These are phyloP conservation scores for Cercospora beticola DNA, from an alignment of 2,329 filamentous ascomycete genomes.

Conservation along the genomic window DNA sequence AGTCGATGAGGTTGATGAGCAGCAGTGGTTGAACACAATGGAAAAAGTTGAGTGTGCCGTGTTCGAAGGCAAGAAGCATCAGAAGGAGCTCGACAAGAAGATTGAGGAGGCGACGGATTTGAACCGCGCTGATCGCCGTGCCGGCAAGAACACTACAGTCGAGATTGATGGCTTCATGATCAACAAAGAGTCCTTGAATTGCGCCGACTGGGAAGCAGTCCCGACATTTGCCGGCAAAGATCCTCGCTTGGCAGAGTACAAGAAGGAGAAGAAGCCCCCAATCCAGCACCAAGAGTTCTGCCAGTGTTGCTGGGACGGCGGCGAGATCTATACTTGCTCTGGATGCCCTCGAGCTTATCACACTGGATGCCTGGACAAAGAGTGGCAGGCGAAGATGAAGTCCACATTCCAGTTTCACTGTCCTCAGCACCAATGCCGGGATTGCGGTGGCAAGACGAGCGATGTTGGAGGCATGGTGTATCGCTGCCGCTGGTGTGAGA, in stretches of 20 bases:
- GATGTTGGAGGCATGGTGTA: conserved; percentile 52
- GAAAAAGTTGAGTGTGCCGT: conserved; percentile 59
- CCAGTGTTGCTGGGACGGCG: conserved; percentile 53
- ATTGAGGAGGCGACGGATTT: conserved; percentile 33
- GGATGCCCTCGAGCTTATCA: conserved; percentile 59
- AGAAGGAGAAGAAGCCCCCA: conserved; percentile 50
- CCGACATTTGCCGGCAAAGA: conserved; percentile 58
- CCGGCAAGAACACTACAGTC: conserved; percentile 59
- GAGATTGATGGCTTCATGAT: conserved; percentile 58
- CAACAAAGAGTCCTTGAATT: conserved; percentile 56
- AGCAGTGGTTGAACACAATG: conserved; percentile 57
- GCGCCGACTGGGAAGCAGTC: conserved; percentile 57
- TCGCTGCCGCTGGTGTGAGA: conserved; percentile 57
- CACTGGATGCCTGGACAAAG: conserved; percentile 47
- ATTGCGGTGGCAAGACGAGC: conserved; percentile 54
- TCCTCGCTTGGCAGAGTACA: conserved; percentile 51
- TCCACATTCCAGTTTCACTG: conserved; percentile 52
- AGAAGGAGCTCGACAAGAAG: conserved; percentile 41
- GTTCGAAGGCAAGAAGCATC: conserved; percentile 57
- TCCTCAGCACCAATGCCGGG: conserved; percentile 55
- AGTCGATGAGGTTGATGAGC: conserved; percentile 46
- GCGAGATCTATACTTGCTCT: conserved; percentile 50
- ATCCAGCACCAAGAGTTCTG: conserved; percentile 55
- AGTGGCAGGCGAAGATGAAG: conserved; percentile 45
- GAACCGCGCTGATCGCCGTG: conserved; percentile 50